Evolutionary conservation across 345 rosid species (phyloP).

Genomic region (Raphanus raphanistrum): DNA sequence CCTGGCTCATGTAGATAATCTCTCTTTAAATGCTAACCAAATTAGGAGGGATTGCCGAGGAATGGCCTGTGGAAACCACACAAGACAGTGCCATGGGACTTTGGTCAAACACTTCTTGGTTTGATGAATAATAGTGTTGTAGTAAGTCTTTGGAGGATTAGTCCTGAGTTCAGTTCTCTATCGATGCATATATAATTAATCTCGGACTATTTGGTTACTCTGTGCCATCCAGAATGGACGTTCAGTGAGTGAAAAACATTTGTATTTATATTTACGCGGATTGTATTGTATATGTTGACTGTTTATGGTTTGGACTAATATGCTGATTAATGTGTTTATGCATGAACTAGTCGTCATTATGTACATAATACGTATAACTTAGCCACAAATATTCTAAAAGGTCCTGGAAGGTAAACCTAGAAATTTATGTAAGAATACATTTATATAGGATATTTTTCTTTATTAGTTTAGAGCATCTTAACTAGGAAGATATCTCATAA

Average conservation of each 20-base stretch:
- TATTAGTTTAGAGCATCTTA: neutral
- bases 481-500: no score
- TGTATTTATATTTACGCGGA: neutral
- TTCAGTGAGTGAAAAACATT: neutral
- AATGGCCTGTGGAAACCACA: no score
- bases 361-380: constrained; percentile 19
- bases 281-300: neutral
- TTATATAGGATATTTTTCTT: neutral
- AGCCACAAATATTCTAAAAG: constrained; percentile 23
- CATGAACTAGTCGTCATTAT: constrained; percentile 24
- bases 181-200: neutral
- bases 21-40: no score
- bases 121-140: no score
- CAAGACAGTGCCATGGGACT: no score
- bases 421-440: no score
- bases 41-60: no score
- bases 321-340: no score
- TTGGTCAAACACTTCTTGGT: no score
- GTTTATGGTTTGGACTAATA: neutral
- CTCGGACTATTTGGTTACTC: neutral
- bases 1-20: no score
- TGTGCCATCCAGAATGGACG: neutral
- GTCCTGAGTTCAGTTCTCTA: neutral
- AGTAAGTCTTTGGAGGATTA: no score
- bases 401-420: constrained; percentile 37